Conservation (phyloP, 139 green algal species). For the Chlorella sp. region DNA sequence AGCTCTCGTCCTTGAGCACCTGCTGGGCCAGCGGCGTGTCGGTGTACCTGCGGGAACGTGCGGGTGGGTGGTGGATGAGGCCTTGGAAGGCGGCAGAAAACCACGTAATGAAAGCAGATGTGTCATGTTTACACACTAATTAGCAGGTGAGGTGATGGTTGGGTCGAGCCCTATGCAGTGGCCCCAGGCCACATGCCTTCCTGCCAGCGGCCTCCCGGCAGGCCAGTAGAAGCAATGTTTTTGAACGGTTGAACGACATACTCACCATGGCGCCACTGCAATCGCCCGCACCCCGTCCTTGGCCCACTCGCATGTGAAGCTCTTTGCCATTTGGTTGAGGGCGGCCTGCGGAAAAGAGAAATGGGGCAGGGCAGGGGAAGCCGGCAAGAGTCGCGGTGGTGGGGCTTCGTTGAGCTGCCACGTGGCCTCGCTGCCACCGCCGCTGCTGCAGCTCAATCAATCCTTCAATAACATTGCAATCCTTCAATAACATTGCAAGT, state of each 20-base stretch:
- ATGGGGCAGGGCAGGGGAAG: background rate
- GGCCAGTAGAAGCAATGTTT: too few relatives aligned
- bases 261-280: slow-evolving; percentile 82
- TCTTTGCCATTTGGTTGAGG: slow-evolving; percentile 90
- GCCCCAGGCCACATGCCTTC: too few relatives aligned
- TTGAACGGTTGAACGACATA: too few relatives aligned
- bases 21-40: slow-evolving; percentile 74
- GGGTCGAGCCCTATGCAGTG: too few relatives aligned
- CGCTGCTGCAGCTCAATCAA: too few relatives aligned
- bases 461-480: too few relatives aligned
- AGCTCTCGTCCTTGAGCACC: slow-evolving; percentile 61
- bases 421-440: too few relatives aligned
- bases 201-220: too few relatives aligned
- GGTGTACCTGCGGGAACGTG: slow-evolving; percentile 71
- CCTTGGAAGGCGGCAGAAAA: background rate
- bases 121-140: too few relatives aligned
- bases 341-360: slow-evolving; percentile 59
- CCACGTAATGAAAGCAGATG: background rate
- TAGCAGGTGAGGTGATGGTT: too few relatives aligned
- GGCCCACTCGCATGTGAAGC: slow-evolving; percentile 91
- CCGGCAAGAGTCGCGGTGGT: background rate
- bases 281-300: slow-evolving; percentile 85
- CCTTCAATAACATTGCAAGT: too few relatives aligned
- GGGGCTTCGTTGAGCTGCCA: too few relatives aligned
- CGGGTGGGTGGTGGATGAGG: background rate